Evolutionary conservation across 2,329 filamentous ascomycete genomes (phyloP).

Genomic region (Cytospora schulzeri): DNA sequence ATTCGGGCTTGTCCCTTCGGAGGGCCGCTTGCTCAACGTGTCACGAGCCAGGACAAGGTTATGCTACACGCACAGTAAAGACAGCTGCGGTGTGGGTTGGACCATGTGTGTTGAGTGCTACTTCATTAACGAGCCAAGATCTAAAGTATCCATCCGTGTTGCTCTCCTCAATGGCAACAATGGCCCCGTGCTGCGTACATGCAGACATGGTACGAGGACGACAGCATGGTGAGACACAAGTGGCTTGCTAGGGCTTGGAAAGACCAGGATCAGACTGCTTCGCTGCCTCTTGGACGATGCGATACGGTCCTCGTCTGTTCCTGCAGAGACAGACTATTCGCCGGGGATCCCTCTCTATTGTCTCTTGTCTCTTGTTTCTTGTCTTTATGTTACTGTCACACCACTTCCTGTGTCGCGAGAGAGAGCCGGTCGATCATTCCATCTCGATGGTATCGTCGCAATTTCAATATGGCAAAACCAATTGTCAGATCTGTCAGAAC

Average conservation of each 20-base stretch:
- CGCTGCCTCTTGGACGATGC: constrained; percentile 8
- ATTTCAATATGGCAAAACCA: constrained; percentile 11
- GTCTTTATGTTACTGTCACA: constrained; percentile 1
- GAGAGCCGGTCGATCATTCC: constrained; percentile 17
- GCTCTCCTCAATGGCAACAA: not conserved
- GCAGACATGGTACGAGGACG: not conserved
- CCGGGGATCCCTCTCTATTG: not conserved
- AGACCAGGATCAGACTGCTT: not conserved
- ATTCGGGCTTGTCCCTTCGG: not conserved
- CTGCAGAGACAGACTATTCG: not conserved
- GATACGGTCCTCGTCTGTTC: not conserved
- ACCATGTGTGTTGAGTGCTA: not conserved
- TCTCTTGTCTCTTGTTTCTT: constrained; percentile 2
- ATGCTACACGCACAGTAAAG: not conserved
- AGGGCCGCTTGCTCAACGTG: not conserved
- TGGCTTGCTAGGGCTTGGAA: constrained; percentile 11
- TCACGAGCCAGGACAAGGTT: not conserved
- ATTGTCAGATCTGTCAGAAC: constrained; percentile 18
- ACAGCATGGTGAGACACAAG: constrained; percentile 1
- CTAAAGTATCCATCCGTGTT: not conserved
- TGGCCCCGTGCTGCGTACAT: too few relatives aligned
- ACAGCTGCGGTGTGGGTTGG: not conserved
- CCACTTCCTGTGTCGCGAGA: constrained; percentile 13
- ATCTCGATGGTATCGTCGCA: constrained; percentile 3
- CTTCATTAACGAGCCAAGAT: not conserved